Conservation (phyloP, 371 early-diverging fungal genomes). For the Zopfochytrium polystomum region DNA sequence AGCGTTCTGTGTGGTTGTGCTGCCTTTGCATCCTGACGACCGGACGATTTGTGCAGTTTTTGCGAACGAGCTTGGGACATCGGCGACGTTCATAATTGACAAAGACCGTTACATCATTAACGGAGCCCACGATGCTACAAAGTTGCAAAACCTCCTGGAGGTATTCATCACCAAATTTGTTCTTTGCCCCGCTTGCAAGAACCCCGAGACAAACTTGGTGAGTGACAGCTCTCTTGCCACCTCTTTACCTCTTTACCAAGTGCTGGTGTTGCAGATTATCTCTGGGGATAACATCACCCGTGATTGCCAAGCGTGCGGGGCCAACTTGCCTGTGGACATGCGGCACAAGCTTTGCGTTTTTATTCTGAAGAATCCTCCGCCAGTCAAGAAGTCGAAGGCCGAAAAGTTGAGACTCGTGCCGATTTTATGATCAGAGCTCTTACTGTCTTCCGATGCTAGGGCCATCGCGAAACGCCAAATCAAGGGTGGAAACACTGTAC, state of each 20-base stretch:
- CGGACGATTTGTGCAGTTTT: constrained; percentile 55
- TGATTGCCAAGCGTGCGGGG: constrained; percentile 90
- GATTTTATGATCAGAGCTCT: too few species aligned
- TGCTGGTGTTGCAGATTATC: constrained; percentile 48
- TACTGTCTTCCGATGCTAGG: too few species aligned
- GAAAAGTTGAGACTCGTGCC: constrained; percentile 59
- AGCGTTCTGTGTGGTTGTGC: constrained; percentile 1
- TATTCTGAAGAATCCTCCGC: constrained; percentile 92
- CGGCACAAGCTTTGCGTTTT: constrained; percentile 84
- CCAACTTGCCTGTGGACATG: constrained; percentile 79
- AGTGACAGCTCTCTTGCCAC: neutral
- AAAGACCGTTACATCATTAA: constrained; percentile 95
- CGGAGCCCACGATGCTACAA: constrained; percentile 90
- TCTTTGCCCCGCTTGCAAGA: constrained; percentile 91
- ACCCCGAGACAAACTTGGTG: constrained; percentile 97
- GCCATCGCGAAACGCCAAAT: constrained; percentile 39
- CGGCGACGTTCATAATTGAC: constrained; percentile 85
- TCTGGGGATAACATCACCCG: constrained; percentile 70
- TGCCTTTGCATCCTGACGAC: neutral
- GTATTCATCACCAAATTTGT: constrained; percentile 97
- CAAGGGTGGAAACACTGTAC: constrained; percentile 41
- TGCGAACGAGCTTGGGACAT: constrained; percentile 96
- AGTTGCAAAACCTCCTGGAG: constrained; percentile 86
- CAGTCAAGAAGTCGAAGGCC: constrained; percentile 52
- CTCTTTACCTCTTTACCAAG: neutral